phyloP scores from a whole-genome alignment of 805 yeast species.

The Saturnispora halmiae region DNA sequence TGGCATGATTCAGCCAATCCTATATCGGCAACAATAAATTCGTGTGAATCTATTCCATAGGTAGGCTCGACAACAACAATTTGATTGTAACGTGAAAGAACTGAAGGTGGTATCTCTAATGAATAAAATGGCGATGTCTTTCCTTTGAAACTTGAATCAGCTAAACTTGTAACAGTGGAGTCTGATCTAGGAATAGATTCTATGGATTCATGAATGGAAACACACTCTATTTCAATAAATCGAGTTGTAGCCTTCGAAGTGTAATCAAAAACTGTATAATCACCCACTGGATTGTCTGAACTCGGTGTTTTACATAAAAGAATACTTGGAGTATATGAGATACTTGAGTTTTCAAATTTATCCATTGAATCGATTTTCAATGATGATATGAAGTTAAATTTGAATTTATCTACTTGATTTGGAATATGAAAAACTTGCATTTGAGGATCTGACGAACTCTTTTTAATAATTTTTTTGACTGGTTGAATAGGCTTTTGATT shows the following conservation, averaged over 20 bases:
- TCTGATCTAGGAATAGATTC: conserved; percentile 45
- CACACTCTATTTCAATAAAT: conserved; percentile 36
- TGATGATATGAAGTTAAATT: conserved; percentile 27
- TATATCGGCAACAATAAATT: conserved; percentile 33
- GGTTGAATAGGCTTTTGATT: conserved; percentile 24
- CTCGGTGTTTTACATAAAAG: conserved; percentile 24
- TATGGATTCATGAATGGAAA: conserved; percentile 33
- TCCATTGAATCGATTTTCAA: conserved; percentile 18
- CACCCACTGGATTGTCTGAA: conserved; percentile 4
- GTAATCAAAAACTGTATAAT: conserved; percentile 28
- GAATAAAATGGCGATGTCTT: conserved; percentile 39
- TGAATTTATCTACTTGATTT: conserved; percentile 22
- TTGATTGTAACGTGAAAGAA: conserved; percentile 37
- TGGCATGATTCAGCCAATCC: conserved; percentile 21
- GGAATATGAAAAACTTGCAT: conserved; percentile 30
- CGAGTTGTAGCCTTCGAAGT: conserved; percentile 31
- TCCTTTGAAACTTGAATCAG: conserved; percentile 52
- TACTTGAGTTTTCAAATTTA: conserved; percentile 11
- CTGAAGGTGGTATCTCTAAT: conserved; percentile 32
- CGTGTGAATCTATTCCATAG: conserved; percentile 12
- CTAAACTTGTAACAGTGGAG: conserved; percentile 26
- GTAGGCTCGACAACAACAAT: conserved; percentile 39
- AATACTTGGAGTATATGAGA: conserved; percentile 24
- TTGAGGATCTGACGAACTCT: conserved; percentile 21
- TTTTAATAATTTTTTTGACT: conserved; percentile 18